Evolutionary conservation across 192 early-diverging fungal species (phyloP), one percentile per base, ranked within the genome.

Genomic region (Coemansia aciculifera): DNA sequence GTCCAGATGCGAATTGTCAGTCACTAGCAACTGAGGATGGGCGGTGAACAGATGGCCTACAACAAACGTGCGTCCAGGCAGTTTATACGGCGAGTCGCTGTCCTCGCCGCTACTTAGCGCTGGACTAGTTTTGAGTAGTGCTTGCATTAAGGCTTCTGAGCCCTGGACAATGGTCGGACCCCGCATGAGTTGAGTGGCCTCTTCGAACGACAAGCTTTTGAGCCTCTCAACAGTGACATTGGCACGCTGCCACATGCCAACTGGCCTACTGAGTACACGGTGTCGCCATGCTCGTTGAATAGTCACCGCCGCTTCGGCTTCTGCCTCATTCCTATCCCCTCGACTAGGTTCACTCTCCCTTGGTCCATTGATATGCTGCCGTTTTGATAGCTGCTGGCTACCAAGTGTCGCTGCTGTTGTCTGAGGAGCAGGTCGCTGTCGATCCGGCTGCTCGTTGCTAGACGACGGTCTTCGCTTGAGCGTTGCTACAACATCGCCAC

Each of bases 251-350:
- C 79, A 81, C 23, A n/a, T 44, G 17, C n/a, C 17, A 5, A 76
- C 42, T 32, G 70, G 57, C 2, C 40, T 29, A 10, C 46, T 32
- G 5, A 75, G 15, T 17, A 34, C 15, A 13, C 42, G 36, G 27
- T 19, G 31, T 21, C 73, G 69, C 78, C 78, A 80, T 60, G 57
- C 64, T 38, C 64, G 78, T 63, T 75, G 78, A 21, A 80, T 80
- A 31, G 56, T 34, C 21, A 31, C 23, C 21, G 78, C 73, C 46
- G 69, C 65, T 12, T 24, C 29, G 5, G 56, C 56, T n/a, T 32
- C 3, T 15, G 11, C 15, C 15, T 32, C 29, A 13, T 12, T 34
- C 17, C 8, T 29, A 10, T 12, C 52, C 24, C 29, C 17, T 36
- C 37, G 56, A 10, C 56, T 19, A 10, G 46, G 0, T 6, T 9